phyloP scores from a whole-genome alignment of 257 asterid species.

The Rhazya stricta region DNA sequence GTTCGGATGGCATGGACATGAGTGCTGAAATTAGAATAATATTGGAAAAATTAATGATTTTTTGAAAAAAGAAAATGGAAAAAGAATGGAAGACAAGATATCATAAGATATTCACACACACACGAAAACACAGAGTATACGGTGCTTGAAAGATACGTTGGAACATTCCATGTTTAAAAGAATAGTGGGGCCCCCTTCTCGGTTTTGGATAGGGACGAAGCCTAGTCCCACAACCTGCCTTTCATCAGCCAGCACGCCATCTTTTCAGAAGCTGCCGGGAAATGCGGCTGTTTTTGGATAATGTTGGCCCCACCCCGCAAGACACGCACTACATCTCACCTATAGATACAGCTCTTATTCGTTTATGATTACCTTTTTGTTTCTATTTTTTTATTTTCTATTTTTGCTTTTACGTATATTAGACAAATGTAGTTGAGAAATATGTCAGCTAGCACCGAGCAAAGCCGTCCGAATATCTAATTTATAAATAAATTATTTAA shows the following conservation, averaged over 20 bases:
- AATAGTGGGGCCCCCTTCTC: constrained; percentile 20
- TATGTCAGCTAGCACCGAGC: too few species aligned
- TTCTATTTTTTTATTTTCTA: too few species aligned
- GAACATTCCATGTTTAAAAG: constrained; percentile 28
- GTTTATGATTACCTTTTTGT: too few species aligned
- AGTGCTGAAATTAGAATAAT: too few species aligned
- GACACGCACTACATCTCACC: background rate
- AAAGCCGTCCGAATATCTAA: too few species aligned
- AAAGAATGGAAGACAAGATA: background rate
- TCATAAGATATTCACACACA: background rate
- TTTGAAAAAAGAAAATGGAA: background rate
- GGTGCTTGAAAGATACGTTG: constrained; percentile 19
- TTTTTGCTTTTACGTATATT: too few species aligned
- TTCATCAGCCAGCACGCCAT: constrained; percentile 37
- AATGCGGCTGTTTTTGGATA: constrained; percentile 36
- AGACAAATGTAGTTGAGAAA: too few species aligned
- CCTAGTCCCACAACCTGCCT: constrained; percentile 22
- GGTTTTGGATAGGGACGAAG: constrained; percentile 40
- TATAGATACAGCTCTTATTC: background rate
- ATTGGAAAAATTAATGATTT: too few species aligned
- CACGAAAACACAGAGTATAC: background rate
- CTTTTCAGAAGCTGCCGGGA: constrained; percentile 25
- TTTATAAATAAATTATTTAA: too few species aligned
- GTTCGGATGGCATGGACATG: background rate
- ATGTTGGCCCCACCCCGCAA: constrained; percentile 37